A percentile compares a stretch with the other conserved stretches of the same genome.
Evolutionary conservation across 495 filamentous ascomycete species (phyloP).

Genomic region (Acidomyces sp.): DNA sequence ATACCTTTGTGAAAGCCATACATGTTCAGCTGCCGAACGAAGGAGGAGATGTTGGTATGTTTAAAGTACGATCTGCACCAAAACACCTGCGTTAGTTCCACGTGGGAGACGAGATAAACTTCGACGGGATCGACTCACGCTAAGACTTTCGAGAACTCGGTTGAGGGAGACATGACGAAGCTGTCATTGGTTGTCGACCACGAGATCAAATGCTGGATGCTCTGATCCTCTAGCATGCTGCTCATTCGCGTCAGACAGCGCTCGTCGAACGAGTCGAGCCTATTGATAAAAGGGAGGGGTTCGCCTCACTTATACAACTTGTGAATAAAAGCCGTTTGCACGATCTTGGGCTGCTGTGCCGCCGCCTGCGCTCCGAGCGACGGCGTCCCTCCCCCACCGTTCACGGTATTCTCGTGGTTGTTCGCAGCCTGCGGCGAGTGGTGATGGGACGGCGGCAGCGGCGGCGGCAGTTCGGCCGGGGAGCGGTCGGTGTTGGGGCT

Average conservation of each 20-base stretch:
- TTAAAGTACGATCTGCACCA: conserved; percentile 80
- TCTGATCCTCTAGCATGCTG: conserved; percentile 91
- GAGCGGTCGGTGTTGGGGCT: conserved; percentile 25
- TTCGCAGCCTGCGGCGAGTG: background rate
- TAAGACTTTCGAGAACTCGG: conserved; percentile 96
- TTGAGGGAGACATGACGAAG: conserved; percentile 95
- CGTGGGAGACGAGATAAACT: conserved; percentile 23
- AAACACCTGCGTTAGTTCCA: conserved; percentile 8
- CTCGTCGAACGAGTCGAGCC: background rate
- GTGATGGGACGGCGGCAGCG: conserved; percentile 1
- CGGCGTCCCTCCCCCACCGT: conserved; percentile 18
- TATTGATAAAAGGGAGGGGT: too few relatives aligned
- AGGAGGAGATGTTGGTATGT: conserved; percentile 97
- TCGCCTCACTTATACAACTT: conserved; percentile 91
- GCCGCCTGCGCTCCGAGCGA: conserved; percentile 59
- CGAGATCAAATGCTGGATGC: conserved; percentile 87
- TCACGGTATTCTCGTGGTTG: conserved; percentile 14
- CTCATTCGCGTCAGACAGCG: background rate
- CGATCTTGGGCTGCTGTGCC: conserved; percentile 90
- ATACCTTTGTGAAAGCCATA: conserved; percentile 99
- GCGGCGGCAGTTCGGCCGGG: conserved; percentile 9
- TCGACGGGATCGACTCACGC: conserved; percentile 43
- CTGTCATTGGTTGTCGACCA: conserved; percentile 91
- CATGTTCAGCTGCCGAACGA: conserved; percentile 97
- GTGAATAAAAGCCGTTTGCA: conserved; percentile 98